Base-by-base conservation (phyloP, 768 basidiomycete genomes). In the Nidula microcarpa region DNA sequence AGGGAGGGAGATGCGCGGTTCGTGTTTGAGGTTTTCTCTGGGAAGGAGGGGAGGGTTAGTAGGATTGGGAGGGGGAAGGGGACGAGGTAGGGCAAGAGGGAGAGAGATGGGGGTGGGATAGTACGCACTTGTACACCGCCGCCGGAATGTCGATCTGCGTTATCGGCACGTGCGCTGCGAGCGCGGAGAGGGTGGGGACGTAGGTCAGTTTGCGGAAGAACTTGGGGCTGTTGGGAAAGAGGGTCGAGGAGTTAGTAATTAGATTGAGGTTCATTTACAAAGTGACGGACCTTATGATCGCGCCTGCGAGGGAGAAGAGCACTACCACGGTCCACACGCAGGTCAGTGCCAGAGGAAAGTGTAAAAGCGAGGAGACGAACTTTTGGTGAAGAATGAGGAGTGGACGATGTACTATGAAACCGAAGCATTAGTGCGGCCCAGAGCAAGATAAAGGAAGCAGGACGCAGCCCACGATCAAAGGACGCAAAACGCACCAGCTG, bases 61-160 rank as follows among this genome's bases (percentile, higher is more conserved):
- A 75, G 16, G 11, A 49, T 23, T 43, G 43, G 23, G 10, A 30
- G 17, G 14, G 6, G 9, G 18, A 39, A 39, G n/a, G 37, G n/a
- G 37, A 39, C n/a, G 37, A 39, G n/a, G n/a, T n/a, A 9, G 8
- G 37, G 8, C 37, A 39, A 9, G 37, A 5, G 3, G 4, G 16
- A 41, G 4, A 4, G 39, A 41, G 16, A 23, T 23, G 23, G 33
- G 43, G n/a, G 11, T 14, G 37, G 13, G 37, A 46, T 23, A 10
- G 10, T 13, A 75, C 87, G 48, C 60, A 93, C 91, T 85, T 81
- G 65, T 94, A 92, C 9, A 91, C 89, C 1, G 86, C 82, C 13
- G 91, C 86, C 18, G 89, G 83, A 41, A 94, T 85, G 65, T 93
- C 88, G 36, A 94, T 91, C 63, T 94, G 91, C 0, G 88, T 89